phyloP scores from a whole-genome alignment of 176 grass and related monocot genomes.

The Tillandsia leiboldiana region DNA sequence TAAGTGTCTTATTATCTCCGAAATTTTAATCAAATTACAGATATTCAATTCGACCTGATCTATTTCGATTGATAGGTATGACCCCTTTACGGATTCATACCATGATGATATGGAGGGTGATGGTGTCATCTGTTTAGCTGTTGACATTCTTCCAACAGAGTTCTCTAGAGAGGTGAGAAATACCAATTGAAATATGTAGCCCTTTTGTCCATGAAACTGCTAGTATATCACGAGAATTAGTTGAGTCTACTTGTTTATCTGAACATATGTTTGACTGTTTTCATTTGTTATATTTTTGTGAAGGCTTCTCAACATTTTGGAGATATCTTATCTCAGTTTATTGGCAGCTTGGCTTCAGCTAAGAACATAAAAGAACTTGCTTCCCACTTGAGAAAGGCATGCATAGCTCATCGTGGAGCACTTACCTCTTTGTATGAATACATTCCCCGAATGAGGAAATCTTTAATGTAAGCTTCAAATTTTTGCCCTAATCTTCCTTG shows the following conservation, averaged over 20 bases:
- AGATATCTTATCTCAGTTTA: constrained; percentile 71
- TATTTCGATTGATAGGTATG: constrained; percentile 36
- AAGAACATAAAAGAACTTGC: constrained; percentile 57
- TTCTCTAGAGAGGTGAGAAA: constrained; percentile 74
- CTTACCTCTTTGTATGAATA: constrained; percentile 85
- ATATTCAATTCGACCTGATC: not conserved
- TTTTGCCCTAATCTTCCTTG: constrained; percentile 9
- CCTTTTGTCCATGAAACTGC: constrained; percentile 1
- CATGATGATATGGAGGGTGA: constrained; percentile 69
- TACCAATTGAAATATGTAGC: constrained; percentile 8
- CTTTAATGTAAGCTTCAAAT: constrained; percentile 55
- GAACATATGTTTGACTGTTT: not conserved
- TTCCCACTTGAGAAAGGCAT: constrained; percentile 72
- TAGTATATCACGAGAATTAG: not conserved
- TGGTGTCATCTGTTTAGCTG: constrained; percentile 82
- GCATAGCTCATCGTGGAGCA: constrained; percentile 61
- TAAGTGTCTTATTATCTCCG: not conserved
- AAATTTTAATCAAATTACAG: not conserved
- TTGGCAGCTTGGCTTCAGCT: constrained; percentile 55
- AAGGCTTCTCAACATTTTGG: constrained; percentile 97
- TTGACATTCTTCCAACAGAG: constrained; percentile 90
- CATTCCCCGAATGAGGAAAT: constrained; percentile 80
- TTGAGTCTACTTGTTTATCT: constrained; percentile 1
- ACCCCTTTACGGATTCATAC: constrained; percentile 62
- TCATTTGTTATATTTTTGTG: constrained; percentile 9